Conservation (phyloP, 257 asterid species). For the Solanum etuberosum region DNA sequence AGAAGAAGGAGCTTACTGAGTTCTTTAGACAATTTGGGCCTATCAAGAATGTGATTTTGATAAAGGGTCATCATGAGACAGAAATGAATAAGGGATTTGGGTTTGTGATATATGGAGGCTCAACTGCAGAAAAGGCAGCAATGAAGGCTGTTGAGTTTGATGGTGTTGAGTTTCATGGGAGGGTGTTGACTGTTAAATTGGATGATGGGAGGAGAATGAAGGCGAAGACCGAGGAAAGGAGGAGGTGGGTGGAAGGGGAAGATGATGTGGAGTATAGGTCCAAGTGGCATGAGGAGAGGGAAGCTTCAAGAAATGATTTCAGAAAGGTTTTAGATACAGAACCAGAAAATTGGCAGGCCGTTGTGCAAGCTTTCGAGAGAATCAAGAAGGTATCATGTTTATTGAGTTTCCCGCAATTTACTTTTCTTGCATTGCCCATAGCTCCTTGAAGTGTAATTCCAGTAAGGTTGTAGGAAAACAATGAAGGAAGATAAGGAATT, state of each 20-base stretch:
- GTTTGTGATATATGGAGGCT: slow-evolving; percentile 68
- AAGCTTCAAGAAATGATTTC: slow-evolving; percentile 55
- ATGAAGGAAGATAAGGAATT: neutral
- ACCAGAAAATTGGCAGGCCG: slow-evolving; percentile 94
- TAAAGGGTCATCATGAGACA: slow-evolving; percentile 68
- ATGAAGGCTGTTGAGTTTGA: slow-evolving; percentile 94
- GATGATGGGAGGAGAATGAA: slow-evolving; percentile 76
- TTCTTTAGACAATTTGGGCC: slow-evolving; percentile 96
- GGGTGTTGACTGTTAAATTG: slow-evolving; percentile 74
- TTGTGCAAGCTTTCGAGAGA: slow-evolving; percentile 73
- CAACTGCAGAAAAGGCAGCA: slow-evolving; percentile 72
- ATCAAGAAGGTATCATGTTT: slow-evolving; percentile 65
- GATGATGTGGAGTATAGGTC: slow-evolving; percentile 41
- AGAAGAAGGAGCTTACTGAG: slow-evolving; percentile 67
- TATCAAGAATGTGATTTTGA: slow-evolving; percentile 64
- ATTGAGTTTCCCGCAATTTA: neutral
- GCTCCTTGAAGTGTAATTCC: neutral
- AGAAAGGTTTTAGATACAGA: slow-evolving; percentile 67
- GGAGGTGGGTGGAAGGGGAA: slow-evolving; percentile 47
- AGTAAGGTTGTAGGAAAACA: neutral
- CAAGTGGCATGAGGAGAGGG: slow-evolving; percentile 92
- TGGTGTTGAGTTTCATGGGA: slow-evolving; percentile 93
- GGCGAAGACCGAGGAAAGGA: slow-evolving; percentile 36
- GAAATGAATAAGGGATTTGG: slow-evolving; percentile 96
- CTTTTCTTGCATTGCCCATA: neutral